phyloP scores from a whole-genome alignment of 768 basidiomycete genomes.

The Kwoniella bestiolae region DNA sequence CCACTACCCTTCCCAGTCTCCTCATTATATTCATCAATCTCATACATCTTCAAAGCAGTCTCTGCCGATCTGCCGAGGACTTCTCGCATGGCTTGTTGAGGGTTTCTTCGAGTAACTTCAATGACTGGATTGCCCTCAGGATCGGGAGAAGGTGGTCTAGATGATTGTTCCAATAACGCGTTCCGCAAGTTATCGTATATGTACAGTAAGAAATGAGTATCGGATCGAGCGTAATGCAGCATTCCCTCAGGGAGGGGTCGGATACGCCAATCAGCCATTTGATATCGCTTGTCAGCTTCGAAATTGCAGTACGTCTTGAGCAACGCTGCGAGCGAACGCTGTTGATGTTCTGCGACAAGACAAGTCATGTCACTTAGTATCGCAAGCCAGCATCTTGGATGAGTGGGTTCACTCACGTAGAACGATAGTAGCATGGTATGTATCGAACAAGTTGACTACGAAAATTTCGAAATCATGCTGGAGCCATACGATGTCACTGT shows the following conservation, averaged over 20 bases:
- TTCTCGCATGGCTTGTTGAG: constrained; percentile 64
- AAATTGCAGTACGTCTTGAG: constrained; percentile 89
- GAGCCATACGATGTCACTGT: constrained; percentile 92
- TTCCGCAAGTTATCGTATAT: constrained; percentile 90
- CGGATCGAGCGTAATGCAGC: constrained; percentile 89
- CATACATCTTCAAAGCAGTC: constrained; percentile 74
- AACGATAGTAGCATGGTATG: constrained; percentile 88
- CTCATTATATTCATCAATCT: constrained; percentile 71
- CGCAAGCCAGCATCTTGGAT: not conserved
- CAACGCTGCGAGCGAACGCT: constrained; percentile 80
- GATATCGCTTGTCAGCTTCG: constrained; percentile 90
- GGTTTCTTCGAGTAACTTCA: constrained; percentile 59
- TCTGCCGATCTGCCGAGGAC: constrained; percentile 75
- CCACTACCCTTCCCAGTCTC: constrained; percentile 67
- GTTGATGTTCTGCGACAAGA: constrained; percentile 68
- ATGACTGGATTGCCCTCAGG: constrained; percentile 44
- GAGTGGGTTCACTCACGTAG: constrained; percentile 64
- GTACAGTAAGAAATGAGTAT: constrained; percentile 92
- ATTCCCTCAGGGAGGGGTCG: constrained; percentile 85
- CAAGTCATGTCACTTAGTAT: not conserved
- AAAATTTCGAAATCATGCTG: constrained; percentile 95
- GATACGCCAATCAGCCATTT: constrained; percentile 96
- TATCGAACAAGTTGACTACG: constrained; percentile 95
- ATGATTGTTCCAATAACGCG: constrained; percentile 66
- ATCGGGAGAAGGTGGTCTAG: constrained; percentile 36